A percentile compares a stretch with the other conserved stretches of the same genome.
These are phyloP conservation scores for Tetracentron sinense DNA, from an alignment of 164 flowering plant genomes.

Conservation along the genomic window DNA sequence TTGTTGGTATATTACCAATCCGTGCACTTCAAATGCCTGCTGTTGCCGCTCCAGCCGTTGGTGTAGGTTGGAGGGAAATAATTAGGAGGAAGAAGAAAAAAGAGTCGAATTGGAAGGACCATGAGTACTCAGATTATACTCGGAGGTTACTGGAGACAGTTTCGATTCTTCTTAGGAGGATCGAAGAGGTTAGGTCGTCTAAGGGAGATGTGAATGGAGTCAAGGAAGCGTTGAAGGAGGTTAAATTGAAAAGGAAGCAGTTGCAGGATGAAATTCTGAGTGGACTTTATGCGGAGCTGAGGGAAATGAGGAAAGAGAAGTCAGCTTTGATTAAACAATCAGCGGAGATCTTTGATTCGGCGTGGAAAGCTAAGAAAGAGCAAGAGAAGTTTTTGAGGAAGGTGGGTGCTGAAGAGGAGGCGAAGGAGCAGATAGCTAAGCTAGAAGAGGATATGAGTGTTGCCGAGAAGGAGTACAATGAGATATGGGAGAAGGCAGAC, in stretches of 20 bases:
- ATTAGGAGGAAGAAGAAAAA: slow-evolving; percentile 15
- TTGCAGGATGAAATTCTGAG: slow-evolving; percentile 50
- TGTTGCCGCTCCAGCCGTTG: slow-evolving; percentile 32
- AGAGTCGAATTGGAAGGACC: slow-evolving; percentile 24
- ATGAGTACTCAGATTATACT: slow-evolving; percentile 54
- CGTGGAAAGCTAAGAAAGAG: slow-evolving; percentile 27
- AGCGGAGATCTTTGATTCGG: slow-evolving; percentile 28
- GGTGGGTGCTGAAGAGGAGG: slow-evolving; percentile 21
- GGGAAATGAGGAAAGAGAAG: slow-evolving; percentile 38
- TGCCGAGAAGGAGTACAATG: slow-evolving; percentile 51
- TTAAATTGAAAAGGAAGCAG: slow-evolving; percentile 39
- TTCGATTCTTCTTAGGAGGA: slow-evolving; percentile 36
- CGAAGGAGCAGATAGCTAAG: slow-evolving; percentile 32
- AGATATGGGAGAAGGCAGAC: slow-evolving; percentile 48
- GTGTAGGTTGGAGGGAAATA: slow-evolving; percentile 10
- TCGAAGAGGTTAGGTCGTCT: slow-evolving; percentile 51
- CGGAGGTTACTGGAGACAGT: slow-evolving; percentile 46
- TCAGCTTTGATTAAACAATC: slow-evolving; percentile 29
- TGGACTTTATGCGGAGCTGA: slow-evolving; percentile 40
- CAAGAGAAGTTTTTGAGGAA: slow-evolving; percentile 30
- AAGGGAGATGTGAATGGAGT: slow-evolving; percentile 36
- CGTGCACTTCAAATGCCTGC: slow-evolving; percentile 32
- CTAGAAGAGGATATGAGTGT: slow-evolving; percentile 32
- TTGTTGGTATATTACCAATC: slow-evolving; percentile 46
- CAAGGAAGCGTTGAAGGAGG: slow-evolving; percentile 44